phyloP scores from a whole-genome alignment of 345 rosid species.

The Lepidium didymum region DNA sequence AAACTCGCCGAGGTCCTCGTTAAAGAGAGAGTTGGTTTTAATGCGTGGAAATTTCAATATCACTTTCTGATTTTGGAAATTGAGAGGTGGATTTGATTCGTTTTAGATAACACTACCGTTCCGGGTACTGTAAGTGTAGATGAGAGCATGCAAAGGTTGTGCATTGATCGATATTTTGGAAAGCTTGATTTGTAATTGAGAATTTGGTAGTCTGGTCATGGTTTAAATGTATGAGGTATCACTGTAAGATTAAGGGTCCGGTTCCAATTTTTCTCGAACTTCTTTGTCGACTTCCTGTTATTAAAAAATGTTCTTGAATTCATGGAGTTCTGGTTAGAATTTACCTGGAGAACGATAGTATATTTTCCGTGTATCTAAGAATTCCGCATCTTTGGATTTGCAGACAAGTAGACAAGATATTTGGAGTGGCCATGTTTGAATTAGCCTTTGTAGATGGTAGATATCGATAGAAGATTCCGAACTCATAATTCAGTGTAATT shows the following conservation, averaged over 20 bases:
- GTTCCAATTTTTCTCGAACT: not conserved
- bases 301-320: not conserved
- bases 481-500: not conserved
- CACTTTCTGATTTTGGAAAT: constrained; percentile 1
- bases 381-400: not conserved
- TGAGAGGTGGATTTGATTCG: constrained; percentile 17
- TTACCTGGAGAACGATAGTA: not conserved
- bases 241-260: not conserved
- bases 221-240: not conserved
- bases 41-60: not conserved
- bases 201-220: not conserved
- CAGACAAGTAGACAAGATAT: not conserved
- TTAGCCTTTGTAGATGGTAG: not conserved
- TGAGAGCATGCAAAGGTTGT: constrained; percentile 12
- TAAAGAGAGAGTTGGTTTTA: not conserved
- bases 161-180: not conserved
- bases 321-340: not conserved
- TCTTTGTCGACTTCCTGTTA: not conserved
- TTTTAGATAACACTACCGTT: not conserved
- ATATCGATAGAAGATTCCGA: not conserved
- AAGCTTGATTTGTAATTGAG: constrained; percentile 9
- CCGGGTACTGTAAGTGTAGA: not conserved
- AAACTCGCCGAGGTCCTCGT: not conserved
- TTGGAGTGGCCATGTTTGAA: not conserved
- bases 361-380: not conserved